phyloP scores from a whole-genome alignment of 805 yeast species.

The Yamadazyma olivae region DNA sequence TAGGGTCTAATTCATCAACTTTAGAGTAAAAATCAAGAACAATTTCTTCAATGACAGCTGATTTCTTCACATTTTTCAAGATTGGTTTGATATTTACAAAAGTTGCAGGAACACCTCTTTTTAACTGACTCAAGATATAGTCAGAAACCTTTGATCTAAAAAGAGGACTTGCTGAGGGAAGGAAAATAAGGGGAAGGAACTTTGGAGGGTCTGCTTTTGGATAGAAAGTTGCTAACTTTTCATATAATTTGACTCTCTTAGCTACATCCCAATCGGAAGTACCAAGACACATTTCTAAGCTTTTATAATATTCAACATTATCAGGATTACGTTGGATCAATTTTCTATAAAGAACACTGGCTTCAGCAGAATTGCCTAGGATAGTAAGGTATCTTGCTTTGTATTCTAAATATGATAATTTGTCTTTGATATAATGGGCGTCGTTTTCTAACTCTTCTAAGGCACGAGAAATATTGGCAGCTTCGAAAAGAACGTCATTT shows the following conservation, averaged over 20 bases:
- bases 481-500: constrained; percentile 58
- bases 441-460: constrained; percentile 55
- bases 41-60: constrained; percentile 48
- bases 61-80: constrained; percentile 45
- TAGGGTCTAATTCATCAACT: constrained; percentile 36
- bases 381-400: constrained; percentile 62
- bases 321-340: constrained; percentile 87
- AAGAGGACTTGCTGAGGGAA: constrained; percentile 48
- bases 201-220: constrained; percentile 83
- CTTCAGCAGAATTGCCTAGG: constrained; percentile 57
- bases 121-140: constrained; percentile 62
- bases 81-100: constrained; percentile 83
- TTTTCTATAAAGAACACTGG: constrained; percentile 63
- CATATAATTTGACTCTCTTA: constrained; percentile 59
- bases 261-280: constrained; percentile 42
- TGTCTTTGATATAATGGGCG: constrained; percentile 51
- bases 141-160: constrained; percentile 45
- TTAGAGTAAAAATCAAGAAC: constrained; percentile 47
- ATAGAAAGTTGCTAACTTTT: constrained; percentile 62
- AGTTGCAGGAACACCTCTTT: constrained; percentile 85
- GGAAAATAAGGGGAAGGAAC: constrained; percentile 72
- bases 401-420: constrained; percentile 58
- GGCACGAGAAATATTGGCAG: constrained; percentile 64
- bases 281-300: constrained; percentile 64
- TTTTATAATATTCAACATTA: constrained; percentile 58